Evolutionary conservation across 768 basidiomycete species (phyloP).

Genomic region (Roridomyces roridus): DNA sequence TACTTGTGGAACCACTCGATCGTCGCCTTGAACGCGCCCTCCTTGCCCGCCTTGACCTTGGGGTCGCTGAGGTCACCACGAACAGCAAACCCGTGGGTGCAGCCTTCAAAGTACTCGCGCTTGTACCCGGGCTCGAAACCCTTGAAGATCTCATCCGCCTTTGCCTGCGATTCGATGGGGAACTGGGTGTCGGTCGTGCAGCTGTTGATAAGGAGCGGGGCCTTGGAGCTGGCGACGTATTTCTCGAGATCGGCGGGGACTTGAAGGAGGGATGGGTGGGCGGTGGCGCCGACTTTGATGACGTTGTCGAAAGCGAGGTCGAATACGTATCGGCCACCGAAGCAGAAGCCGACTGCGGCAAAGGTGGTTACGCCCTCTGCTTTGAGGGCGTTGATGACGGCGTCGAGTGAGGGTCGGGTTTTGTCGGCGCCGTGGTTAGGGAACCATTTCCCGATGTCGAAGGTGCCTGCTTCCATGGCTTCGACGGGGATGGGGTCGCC

Average conservation of each 20-base stretch:
- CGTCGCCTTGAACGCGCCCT: constrained; percentile 22
- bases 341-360: too few relatives aligned
- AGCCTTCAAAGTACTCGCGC: constrained; percentile 23
- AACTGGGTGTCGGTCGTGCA: constrained; percentile 16
- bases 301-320: too few relatives aligned
- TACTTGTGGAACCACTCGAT: constrained; percentile 23
- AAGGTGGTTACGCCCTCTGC: too few relatives aligned
- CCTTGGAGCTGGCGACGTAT: constrained; percentile 15
- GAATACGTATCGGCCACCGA: too few relatives aligned
- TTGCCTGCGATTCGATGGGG: constrained; percentile 16
- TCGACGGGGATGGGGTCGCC: constrained; percentile 46
- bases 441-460: constrained; percentile 14
- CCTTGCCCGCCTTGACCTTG: constrained; percentile 25
- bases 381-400: too few relatives aligned
- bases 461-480: constrained; percentile 37
- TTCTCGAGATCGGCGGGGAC: constrained; percentile 36
- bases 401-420: constrained; percentile 26
- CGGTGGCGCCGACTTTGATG: constrained; percentile 30
- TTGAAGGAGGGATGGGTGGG: constrained; percentile 41
- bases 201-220: constrained; percentile 25
- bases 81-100: constrained; percentile 22
- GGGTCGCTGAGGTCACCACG: constrained; percentile 25
- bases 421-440: not conserved
- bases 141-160: constrained; percentile 17
- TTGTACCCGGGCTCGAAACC: constrained; percentile 23